Conservation (phyloP, 2,329 filamentous ascomycete species). For the Colletotrichum sansevieriae region DNA sequence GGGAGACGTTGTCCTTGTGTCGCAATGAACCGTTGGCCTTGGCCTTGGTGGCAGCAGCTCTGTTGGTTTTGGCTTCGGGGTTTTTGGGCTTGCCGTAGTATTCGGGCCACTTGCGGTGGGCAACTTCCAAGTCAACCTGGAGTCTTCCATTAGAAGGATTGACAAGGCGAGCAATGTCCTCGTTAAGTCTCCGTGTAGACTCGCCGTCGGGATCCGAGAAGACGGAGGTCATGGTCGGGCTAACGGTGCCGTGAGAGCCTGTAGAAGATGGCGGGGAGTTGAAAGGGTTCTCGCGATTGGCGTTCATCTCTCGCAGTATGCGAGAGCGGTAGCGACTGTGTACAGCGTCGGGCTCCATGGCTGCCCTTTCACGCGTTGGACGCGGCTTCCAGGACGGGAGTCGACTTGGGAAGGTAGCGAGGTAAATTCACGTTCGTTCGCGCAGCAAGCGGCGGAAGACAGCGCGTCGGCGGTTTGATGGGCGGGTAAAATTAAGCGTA, state of each 20-base stretch:
- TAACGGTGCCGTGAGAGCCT: constrained; percentile 69
- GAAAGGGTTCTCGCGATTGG: constrained; percentile 67
- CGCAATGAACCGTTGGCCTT: constrained; percentile 42
- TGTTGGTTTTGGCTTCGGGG: constrained; percentile 23
- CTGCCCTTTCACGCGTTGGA: constrained; percentile 36
- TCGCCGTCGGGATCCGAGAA: constrained; percentile 67
- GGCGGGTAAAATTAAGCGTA: constrained; percentile 15
- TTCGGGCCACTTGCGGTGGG: constrained; percentile 66
- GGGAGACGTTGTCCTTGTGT: constrained; percentile 62
- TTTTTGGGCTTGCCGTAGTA: constrained; percentile 59
- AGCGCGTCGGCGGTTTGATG: constrained; percentile 30
- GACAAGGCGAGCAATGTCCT: constrained; percentile 61
- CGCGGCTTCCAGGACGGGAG: constrained; percentile 35
- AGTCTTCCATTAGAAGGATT: constrained; percentile 52
- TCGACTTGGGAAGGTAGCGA: constrained; percentile 28
- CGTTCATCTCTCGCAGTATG: constrained; percentile 65
- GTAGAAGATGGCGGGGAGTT: constrained; percentile 71
- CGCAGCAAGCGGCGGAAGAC: constrained; percentile 10
- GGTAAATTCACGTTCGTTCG: constrained; percentile 28
- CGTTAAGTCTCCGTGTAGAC: constrained; percentile 64
- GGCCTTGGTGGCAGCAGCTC: not conserved
- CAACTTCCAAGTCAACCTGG: constrained; percentile 59
- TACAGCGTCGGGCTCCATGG: constrained; percentile 57
- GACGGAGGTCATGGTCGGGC: constrained; percentile 65
- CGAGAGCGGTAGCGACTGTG: constrained; percentile 60